These are phyloP conservation scores for Polyplosphaeria fusca DNA, from an alignment of 495 filamentous ascomycete genomes.

Conservation along the genomic window DNA sequence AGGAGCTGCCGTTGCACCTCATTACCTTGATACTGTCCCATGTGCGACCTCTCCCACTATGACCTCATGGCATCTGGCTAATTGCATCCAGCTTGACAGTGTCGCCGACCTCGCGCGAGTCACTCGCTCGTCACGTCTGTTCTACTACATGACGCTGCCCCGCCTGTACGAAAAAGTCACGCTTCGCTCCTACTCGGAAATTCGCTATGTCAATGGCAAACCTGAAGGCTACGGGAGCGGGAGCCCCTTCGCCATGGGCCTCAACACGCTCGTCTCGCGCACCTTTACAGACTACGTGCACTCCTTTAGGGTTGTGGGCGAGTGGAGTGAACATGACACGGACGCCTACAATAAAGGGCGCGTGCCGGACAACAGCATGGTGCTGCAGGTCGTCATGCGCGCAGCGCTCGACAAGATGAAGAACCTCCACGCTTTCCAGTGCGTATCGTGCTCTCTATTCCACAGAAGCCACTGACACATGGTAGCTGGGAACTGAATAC, in stretches of 20 bases:
- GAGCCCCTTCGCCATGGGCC: conserved; percentile 61
- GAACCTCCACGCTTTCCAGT: conserved; percentile 54
- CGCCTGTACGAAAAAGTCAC: conserved; percentile 57
- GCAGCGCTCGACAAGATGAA: conserved; percentile 59
- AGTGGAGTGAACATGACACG: conserved; percentile 57
- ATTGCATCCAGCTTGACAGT: conserved; percentile 49
- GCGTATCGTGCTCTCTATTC: background rate
- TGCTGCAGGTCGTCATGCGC: conserved; percentile 59
- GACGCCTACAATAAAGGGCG: conserved; percentile 58
- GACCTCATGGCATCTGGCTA: conserved; percentile 6
- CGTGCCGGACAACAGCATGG: conserved; percentile 62
- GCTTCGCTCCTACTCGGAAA: conserved; percentile 58
- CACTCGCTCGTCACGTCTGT: conserved; percentile 59
- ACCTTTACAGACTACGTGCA: conserved; percentile 52
- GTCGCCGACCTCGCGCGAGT: conserved; percentile 55
- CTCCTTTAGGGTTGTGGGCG: conserved; percentile 53
- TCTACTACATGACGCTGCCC: conserved; percentile 64
- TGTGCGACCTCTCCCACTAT: conserved; percentile 39
- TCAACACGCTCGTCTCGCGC: conserved; percentile 59
- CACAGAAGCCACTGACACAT: conserved; percentile 11
- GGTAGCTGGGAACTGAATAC: conserved; percentile 59
- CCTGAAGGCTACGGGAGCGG: conserved; percentile 61
- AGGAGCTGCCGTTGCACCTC: conserved; percentile 55
- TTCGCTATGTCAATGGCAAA: conserved; percentile 57
- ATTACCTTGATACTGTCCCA: conserved; percentile 55